Percentiles rank a stretch among this genome's conserved stretches.
phyloP scores from a whole-genome alignment of 768 basidiomycete species.

The Boletus tylopilopsis region DNA sequence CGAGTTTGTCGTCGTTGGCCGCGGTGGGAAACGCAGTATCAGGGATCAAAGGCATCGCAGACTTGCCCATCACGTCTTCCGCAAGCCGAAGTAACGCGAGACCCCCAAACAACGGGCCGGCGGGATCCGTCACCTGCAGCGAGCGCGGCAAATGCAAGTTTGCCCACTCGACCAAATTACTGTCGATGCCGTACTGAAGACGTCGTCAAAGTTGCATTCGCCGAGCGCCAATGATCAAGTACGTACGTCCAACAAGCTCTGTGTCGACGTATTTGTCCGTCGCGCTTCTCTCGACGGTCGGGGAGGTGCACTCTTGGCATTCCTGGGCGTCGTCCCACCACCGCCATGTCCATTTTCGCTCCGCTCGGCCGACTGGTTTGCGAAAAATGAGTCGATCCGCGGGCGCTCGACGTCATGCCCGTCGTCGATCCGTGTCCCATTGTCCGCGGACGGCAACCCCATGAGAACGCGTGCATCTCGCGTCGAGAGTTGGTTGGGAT shows the following conservation, averaged over 20 bases:
- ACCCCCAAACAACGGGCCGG: slow-evolving; percentile 53
- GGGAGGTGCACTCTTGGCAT: slow-evolving; percentile 42
- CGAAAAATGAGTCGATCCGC: slow-evolving; percentile 55
- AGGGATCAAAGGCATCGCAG: slow-evolving; percentile 66
- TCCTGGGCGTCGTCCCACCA: slow-evolving; percentile 10
- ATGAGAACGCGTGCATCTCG: slow-evolving; percentile 78
- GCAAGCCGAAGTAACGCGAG: slow-evolving; percentile 81
- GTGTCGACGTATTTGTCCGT: slow-evolving; percentile 34
- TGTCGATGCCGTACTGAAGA: slow-evolving; percentile 35
- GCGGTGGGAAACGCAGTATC: slow-evolving; percentile 75
- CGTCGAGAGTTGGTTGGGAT: slow-evolving; percentile 76
- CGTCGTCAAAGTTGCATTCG: neutral
- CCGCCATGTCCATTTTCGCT: slow-evolving; percentile 15
- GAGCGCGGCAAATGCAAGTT: slow-evolving; percentile 74
- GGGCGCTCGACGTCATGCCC: slow-evolving; percentile 42
- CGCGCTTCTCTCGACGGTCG: slow-evolving; percentile 67
- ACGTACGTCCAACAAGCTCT: slow-evolving; percentile 19
- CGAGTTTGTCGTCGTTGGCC: slow-evolving; percentile 72
- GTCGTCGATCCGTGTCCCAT: slow-evolving; percentile 17
- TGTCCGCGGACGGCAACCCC: slow-evolving; percentile 43
- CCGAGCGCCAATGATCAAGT: neutral
- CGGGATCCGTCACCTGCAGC: slow-evolving; percentile 50
- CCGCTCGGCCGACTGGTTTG: slow-evolving; percentile 31
- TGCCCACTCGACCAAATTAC: slow-evolving; percentile 78
- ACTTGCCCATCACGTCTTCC: slow-evolving; percentile 69